Conservation (phyloP, 345 rosid genomes). For the Citrus unshiu region DNA sequence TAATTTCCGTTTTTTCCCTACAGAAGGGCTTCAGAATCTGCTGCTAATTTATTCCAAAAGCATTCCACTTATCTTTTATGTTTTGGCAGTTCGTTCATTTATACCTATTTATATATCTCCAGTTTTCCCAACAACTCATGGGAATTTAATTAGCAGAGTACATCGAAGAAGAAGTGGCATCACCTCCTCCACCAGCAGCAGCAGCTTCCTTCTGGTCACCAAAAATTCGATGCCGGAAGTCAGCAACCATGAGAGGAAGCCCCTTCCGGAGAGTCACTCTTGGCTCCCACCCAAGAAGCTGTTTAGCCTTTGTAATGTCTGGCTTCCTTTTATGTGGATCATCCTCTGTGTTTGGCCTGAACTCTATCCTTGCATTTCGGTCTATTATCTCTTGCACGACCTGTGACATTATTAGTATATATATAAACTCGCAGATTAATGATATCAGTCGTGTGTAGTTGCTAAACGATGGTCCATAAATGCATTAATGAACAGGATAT, state of each 20-base stretch:
- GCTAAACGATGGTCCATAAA: neutral
- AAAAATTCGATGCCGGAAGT: slow-evolving; percentile 71
- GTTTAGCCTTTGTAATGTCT: slow-evolving; percentile 78
- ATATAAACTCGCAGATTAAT: too few species aligned
- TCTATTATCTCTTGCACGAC: slow-evolving; percentile 78
- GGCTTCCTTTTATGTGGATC: slow-evolving; percentile 90
- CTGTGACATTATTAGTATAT: slow-evolving; percentile 14
- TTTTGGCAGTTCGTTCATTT: too few species aligned
- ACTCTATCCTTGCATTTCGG: slow-evolving; percentile 77
- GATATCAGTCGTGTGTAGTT: too few species aligned
- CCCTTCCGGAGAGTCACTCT: slow-evolving; percentile 69
- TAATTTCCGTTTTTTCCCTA: neutral
- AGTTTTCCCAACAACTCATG: neutral
- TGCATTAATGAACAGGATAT: neutral
- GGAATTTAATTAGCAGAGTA: slow-evolving; percentile 3
- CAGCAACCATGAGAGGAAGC: slow-evolving; percentile 74
- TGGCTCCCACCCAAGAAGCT: slow-evolving; percentile 76
- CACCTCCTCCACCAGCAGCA: neutral
- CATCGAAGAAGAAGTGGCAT: neutral
- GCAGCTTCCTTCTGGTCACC: slow-evolving; percentile 39
- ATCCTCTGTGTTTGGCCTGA: slow-evolving; percentile 82
- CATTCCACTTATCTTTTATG: too few species aligned
- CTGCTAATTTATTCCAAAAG: slow-evolving; percentile 7
- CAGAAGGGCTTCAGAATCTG: neutral
- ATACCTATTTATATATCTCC: neutral